These are phyloP conservation scores for Phytophthora meadii DNA, from an alignment of 352 stramenopile genomes.

Conservation along the genomic window DNA sequence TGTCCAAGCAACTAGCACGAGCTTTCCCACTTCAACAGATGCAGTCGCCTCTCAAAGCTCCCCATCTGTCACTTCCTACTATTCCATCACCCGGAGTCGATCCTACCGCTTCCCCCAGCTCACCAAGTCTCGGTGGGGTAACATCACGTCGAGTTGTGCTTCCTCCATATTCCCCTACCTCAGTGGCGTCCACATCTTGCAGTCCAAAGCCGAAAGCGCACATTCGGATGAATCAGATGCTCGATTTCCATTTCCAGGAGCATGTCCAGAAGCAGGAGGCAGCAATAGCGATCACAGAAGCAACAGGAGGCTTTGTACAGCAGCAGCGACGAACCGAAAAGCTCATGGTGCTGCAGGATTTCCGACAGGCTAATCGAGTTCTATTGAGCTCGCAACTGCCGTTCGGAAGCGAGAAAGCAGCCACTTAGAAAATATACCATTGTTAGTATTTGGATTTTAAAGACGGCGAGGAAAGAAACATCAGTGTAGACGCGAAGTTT, in stretches of 20 bases:
- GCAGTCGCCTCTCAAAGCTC: conserved; percentile 12
- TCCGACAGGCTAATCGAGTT: conserved; percentile 50
- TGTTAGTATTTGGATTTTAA: conserved; percentile 23
- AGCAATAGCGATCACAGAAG: conserved; percentile 20
- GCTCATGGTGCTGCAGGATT: conserved; percentile 56
- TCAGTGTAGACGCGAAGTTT: conserved; percentile 13
- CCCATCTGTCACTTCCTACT: conserved; percentile 36
- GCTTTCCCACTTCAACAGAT: conserved; percentile 23
- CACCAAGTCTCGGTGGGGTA: neutral
- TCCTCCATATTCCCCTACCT: conserved; percentile 26
- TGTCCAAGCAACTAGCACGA: conserved; percentile 33
- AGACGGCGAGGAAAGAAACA: conserved; percentile 1
- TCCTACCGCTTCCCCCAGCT: neutral
- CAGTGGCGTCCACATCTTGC: conserved; percentile 1
- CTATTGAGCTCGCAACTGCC: conserved; percentile 50
- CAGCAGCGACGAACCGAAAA: conserved; percentile 20
- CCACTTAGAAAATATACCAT: conserved; percentile 20
- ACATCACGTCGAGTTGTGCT: conserved; percentile 26
- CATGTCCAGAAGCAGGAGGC: conserved; percentile 37
- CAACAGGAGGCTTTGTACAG: conserved; percentile 17
- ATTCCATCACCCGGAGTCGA: conserved; percentile 34
- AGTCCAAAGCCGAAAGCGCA: conserved; percentile 24
- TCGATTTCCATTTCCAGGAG: conserved; percentile 52
- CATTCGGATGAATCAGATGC: conserved; percentile 46
- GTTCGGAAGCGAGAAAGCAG: conserved; percentile 30